Percentiles rank a stretch among this genome's conserved stretches.
phyloP scores from a whole-genome alignment of 768 basidiomycete species.

The Boletus sensibilis region DNA sequence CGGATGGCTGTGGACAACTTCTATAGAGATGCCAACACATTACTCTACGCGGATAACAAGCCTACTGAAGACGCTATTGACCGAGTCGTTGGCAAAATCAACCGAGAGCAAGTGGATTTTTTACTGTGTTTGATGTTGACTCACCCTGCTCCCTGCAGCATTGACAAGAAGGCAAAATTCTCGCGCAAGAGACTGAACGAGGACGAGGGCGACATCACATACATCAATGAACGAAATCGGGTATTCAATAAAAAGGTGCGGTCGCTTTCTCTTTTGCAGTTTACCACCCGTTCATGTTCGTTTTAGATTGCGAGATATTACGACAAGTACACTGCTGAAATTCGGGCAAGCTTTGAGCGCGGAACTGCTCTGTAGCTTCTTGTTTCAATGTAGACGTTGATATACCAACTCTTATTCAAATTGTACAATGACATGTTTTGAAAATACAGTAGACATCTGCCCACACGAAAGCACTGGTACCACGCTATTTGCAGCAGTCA shows the following conservation, averaged over 20 bases:
- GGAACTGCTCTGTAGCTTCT: constrained; percentile 79
- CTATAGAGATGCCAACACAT: constrained; percentile 90
- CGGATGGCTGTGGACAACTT: constrained; percentile 73
- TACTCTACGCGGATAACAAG: constrained; percentile 93
- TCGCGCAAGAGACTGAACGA: constrained; percentile 89
- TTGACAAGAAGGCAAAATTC: constrained; percentile 88
- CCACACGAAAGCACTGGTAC: not conserved
- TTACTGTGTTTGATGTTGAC: not conserved
- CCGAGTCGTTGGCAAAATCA: constrained; percentile 86
- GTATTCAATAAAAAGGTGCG: constrained; percentile 96
- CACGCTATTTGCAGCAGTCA: too few species aligned
- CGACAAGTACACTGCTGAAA: constrained; percentile 96
- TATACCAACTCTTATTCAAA: constrained; percentile 1
- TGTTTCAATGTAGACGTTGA: constrained; percentile 13
- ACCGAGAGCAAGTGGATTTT: constrained; percentile 71
- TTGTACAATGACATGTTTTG: constrained; percentile 5
- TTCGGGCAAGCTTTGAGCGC: constrained; percentile 95
- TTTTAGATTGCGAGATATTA: constrained; percentile 87
- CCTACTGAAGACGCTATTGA: constrained; percentile 96
- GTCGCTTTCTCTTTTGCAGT: not conserved
- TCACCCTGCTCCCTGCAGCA: constrained; percentile 41
- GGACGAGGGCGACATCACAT: constrained; percentile 94
- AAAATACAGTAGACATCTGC: constrained; percentile 3
- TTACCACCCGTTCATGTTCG: not conserved
- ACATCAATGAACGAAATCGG: constrained; percentile 97